Percentiles rank a stretch among this genome's conserved stretches.
Evolutionary conservation across 148 eudicot species (phyloP).

Genomic region (Selenicereus undatus): DNA sequence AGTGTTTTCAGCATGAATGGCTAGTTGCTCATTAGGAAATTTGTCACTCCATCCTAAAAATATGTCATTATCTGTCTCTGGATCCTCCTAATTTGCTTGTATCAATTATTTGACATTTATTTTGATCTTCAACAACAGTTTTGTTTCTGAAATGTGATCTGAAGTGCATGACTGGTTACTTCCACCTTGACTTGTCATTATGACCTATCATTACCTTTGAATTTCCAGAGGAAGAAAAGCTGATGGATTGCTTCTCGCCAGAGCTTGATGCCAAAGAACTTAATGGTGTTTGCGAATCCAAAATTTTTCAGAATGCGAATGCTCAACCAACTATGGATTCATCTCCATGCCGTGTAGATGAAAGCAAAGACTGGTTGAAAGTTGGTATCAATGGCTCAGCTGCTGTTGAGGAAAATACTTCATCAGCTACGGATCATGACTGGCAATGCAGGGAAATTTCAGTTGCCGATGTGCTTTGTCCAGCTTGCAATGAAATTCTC

Average conservation of each 20-base stretch:
- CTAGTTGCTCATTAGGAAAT: not conserved
- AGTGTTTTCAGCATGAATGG: too few relatives aligned
- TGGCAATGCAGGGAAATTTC: constrained; percentile 34
- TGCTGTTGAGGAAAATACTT: constrained; percentile 26
- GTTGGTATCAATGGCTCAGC: constrained; percentile 14
- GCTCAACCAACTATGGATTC: constrained; percentile 18
- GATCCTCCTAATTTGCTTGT: not conserved
- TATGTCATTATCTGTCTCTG: not conserved
- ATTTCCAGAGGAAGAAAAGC: constrained; percentile 53
- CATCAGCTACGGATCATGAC: constrained; percentile 8
- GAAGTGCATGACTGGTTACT: not conserved
- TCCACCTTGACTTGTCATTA: not conserved
- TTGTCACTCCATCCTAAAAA: not conserved
- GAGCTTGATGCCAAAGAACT: constrained; percentile 38
- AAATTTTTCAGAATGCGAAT: constrained; percentile 19
- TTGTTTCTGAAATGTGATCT: not conserved
- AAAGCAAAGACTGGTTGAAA: constrained; percentile 21
- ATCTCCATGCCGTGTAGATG: constrained; percentile 6
- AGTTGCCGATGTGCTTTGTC: constrained; percentile 51
- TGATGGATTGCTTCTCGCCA: constrained; percentile 46
- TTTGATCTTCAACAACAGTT: not conserved
- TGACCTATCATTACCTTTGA: constrained; percentile 18
- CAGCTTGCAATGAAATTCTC: constrained; percentile 57
- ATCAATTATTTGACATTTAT: not conserved
- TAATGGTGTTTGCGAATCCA: constrained; percentile 15